A percentile compares a stretch with the other conserved stretches of the same genome.
These are phyloP conservation scores for Pseudogymnoascus sp. DNA, from an alignment of 2,329 filamentous ascomycete species.

Conservation along the genomic window DNA sequence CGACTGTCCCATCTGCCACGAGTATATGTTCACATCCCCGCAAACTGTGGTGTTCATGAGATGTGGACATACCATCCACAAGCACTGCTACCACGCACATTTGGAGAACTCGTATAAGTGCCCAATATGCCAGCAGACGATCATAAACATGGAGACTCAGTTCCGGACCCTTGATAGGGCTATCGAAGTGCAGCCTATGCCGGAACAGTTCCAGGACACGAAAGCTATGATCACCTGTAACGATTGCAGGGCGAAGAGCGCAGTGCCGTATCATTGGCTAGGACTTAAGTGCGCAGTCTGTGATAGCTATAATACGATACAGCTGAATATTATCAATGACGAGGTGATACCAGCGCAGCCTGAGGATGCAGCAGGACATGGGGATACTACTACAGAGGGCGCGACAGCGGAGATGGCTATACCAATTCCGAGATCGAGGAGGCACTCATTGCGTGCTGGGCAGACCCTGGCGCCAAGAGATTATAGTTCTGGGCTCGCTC, in stretches of 20 bases:
- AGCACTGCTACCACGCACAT: slow-evolving; percentile 79
- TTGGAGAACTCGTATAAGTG: slow-evolving; percentile 91
- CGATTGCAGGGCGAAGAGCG: slow-evolving; percentile 83
- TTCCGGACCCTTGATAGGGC: slow-evolving; percentile 86
- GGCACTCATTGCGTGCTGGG: not conserved
- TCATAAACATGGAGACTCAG: slow-evolving; percentile 95
- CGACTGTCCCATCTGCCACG: slow-evolving; percentile 92
- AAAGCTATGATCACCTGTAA: slow-evolving; percentile 85
- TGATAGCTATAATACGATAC: slow-evolving; percentile 62
- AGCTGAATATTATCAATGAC: slow-evolving; percentile 52
- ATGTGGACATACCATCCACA: slow-evolving; percentile 94
- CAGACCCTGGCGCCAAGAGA: slow-evolving; percentile 15
- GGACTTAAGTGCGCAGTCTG: slow-evolving; percentile 80
- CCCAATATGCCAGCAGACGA: slow-evolving; percentile 90
- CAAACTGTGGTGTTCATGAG: slow-evolving; percentile 86
- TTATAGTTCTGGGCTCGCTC: slow-evolving; percentile 21
- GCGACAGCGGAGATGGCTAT: slow-evolving; percentile 14
- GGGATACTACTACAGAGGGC: slow-evolving; percentile 15
- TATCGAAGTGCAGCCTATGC: slow-evolving; percentile 89
- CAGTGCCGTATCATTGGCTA: slow-evolving; percentile 87
- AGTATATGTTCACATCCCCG: slow-evolving; percentile 92
- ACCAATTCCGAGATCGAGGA: slow-evolving; percentile 8
- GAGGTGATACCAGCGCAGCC: slow-evolving; percentile 21
- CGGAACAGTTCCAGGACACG: slow-evolving; percentile 69
- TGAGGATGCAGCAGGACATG: slow-evolving; percentile 20